Evolutionary conservation across 139 green algal species (phyloP).

Genomic region (Mychonastes homosphaera): DNA sequence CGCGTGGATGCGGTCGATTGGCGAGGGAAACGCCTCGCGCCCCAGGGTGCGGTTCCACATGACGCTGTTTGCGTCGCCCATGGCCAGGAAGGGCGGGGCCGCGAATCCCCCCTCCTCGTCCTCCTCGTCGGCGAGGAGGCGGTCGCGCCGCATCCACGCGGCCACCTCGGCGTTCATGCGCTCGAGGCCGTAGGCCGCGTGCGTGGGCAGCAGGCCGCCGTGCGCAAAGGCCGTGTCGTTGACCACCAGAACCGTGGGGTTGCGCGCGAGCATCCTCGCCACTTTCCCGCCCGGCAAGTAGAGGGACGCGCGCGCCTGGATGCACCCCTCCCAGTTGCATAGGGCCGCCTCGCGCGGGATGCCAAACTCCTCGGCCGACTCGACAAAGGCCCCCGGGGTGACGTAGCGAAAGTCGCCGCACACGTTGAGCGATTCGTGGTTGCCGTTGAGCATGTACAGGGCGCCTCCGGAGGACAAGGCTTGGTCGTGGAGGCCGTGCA

Average conservation of each 20-base stretch:
- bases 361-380: conserved; percentile 46
- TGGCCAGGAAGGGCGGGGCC: conserved; percentile 72
- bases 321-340: conserved; percentile 23
- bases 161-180: conserved; percentile 77
- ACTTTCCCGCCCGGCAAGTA: conserved; percentile 71
- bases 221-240: conserved; percentile 90
- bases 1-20: conserved; percentile 51
- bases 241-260: conserved; percentile 80
- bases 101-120: conserved; percentile 31
- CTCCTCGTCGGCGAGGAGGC: conserved; percentile 24
- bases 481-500: conserved; percentile 68
- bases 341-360: conserved; percentile 18
- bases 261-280: conserved; percentile 69
- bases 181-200: conserved; percentile 73
- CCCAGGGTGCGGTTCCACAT: conserved; percentile 82
- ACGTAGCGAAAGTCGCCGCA: conserved; percentile 81
- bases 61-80: conserved; percentile 68
- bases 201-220: conserved; percentile 72
- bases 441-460: conserved; percentile 89
- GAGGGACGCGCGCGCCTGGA: conserved; percentile 47
- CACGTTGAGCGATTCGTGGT: conserved; percentile 86
- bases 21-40: conserved; percentile 41
- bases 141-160: conserved; percentile 72
- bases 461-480: conserved; percentile 61
- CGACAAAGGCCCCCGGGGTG: conserved; percentile 69